Evolutionary conservation across 352 stramenopile species (phyloP).

Genomic region (Globisporangium barbulae): DNA sequence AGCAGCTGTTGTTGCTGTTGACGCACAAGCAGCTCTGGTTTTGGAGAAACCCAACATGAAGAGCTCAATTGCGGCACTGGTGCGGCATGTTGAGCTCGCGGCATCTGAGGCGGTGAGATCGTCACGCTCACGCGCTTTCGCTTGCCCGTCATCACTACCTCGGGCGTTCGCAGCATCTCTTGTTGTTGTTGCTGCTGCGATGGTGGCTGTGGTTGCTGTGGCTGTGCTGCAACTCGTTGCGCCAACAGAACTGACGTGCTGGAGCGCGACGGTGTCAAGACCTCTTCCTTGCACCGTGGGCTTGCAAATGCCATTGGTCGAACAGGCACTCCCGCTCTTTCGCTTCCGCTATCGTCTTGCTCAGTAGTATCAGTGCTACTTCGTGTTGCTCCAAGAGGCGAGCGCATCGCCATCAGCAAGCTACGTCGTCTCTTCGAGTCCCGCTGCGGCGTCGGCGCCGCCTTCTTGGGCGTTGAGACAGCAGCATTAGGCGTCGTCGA

Average conservation of each 20-base stretch:
- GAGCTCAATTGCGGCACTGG: background rate
- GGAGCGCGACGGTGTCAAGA: slow-evolving; percentile 4
- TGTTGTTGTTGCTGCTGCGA: background rate
- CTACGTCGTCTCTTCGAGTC: slow-evolving; percentile 5
- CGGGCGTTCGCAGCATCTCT: slow-evolving; percentile 5
- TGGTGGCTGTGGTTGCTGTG: background rate
- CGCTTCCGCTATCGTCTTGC: background rate
- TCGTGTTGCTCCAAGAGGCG: background rate
- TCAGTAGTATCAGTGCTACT: background rate
- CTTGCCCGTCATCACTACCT: background rate
- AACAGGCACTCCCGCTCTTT: background rate
- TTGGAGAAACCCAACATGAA: slow-evolving; percentile 11
- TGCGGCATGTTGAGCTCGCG: background rate
- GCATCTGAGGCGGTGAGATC: slow-evolving; percentile 11
- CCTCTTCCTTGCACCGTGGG: slow-evolving; percentile 9
- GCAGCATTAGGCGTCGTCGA: background rate
- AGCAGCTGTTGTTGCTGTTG: background rate
- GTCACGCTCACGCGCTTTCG: slow-evolving; percentile 16
- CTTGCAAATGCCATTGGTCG: background rate
- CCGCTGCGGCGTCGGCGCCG: too few relatives aligned
- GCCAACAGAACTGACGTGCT: background rate
- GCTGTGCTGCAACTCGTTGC: background rate
- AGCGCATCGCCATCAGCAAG: background rate
- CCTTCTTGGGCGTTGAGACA: background rate
- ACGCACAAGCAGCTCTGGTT: slow-evolving; percentile 6